Evolutionary conservation across 148 eudicot species (phyloP).

Genomic region (Dianthus caryophyllus): DNA sequence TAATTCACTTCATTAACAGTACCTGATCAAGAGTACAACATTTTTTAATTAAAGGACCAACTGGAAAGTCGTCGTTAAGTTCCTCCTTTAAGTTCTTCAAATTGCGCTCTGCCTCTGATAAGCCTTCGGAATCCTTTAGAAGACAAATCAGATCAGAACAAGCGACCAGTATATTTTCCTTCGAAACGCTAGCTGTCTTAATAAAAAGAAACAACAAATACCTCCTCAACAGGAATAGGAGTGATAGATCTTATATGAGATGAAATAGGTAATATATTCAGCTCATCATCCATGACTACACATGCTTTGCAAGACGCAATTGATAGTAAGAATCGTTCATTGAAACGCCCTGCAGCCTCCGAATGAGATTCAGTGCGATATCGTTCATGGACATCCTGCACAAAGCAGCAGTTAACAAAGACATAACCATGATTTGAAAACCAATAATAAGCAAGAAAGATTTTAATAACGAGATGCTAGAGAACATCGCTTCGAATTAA

Average conservation of each 20-base stretch:
- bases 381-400: conserved; percentile 94
- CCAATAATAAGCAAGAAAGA: conserved; percentile 7
- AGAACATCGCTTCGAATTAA: conserved; percentile 5
- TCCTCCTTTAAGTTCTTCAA: conserved; percentile 76
- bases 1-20: not conserved
- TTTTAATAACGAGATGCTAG: not conserved
- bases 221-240: conserved; percentile 70
- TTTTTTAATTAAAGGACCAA: conserved; percentile 78
- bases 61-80: conserved; percentile 77
- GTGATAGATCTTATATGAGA: conserved; percentile 76
- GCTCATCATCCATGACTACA: conserved; percentile 88
- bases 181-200: not conserved
- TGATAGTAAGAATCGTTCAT: conserved; percentile 88
- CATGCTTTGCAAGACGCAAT: conserved; percentile 87
- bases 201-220: conserved; percentile 23
- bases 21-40: conserved; percentile 97
- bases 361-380: conserved; percentile 90
- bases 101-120: conserved; percentile 67
- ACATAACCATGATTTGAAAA: conserved; percentile 3
- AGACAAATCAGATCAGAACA: not conserved
- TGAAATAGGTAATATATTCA: conserved; percentile 87
- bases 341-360: conserved; percentile 74
- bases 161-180: not conserved
- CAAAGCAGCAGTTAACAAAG: not conserved
- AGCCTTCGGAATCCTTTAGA: conserved; percentile 74